These are phyloP conservation scores for Fusarium sp. DNA, from an alignment of 2,329 filamentous ascomycete genomes.

Conservation along the genomic window DNA sequence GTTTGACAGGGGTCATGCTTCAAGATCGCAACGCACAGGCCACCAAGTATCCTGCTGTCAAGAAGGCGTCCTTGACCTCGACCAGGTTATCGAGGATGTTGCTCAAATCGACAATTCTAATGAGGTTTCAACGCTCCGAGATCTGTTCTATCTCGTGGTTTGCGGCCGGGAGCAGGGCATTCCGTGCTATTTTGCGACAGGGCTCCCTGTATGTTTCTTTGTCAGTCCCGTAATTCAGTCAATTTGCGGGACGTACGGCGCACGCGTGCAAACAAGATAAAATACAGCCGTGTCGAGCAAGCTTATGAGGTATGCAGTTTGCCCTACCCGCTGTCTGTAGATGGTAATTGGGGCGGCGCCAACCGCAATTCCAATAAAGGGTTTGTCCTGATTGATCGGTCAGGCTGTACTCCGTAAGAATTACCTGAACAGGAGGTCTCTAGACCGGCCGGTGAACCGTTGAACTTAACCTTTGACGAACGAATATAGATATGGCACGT, in stretches of 20 bases:
- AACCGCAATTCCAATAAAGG: constrained; percentile 3
- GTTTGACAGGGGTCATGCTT: constrained; percentile 32
- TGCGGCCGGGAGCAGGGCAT: constrained; percentile 30
- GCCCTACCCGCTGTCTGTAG: neutral
- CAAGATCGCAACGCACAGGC: constrained; percentile 39
- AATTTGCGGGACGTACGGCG: neutral
- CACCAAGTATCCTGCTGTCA: constrained; percentile 12
- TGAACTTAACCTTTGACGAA: neutral
- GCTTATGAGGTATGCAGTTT: neutral
- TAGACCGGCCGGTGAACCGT: neutral
- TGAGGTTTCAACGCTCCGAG: constrained; percentile 21
- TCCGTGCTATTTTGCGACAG: constrained; percentile 32
- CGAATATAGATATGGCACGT: neutral
- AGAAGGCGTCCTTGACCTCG: constrained; percentile 2
- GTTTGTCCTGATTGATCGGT: constrained; percentile 11
- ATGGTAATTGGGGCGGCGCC: constrained; percentile 8
- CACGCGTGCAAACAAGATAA: neutral
- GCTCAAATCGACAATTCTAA: constrained; percentile 1
- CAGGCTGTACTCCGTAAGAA: neutral
- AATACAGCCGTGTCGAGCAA: constrained; percentile 5
- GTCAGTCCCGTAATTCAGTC: constrained; percentile 3
- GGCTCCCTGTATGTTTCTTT: constrained; percentile 26
- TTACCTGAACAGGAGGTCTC: neutral
- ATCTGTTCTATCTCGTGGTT: constrained; percentile 41
- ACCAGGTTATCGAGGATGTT: neutral